A percentile compares a stretch with the other conserved stretches of the same genome.
Conservation (phyloP, 164 flowering plant genomes). For the Magnolia kwangsiensis region DNA sequence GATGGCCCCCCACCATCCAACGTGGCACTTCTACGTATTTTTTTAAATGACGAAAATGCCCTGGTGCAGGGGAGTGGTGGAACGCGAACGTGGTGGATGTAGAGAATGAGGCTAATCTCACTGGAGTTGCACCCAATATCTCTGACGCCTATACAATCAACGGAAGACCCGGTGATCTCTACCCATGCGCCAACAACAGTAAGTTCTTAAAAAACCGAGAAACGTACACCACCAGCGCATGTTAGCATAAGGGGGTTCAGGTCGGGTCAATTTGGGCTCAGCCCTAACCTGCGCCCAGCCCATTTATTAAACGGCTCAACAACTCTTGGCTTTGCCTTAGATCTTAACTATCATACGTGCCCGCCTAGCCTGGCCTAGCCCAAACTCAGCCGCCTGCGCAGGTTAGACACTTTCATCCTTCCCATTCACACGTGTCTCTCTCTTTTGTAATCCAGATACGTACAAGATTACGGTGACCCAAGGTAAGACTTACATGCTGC, state of each 20-base stretch:
- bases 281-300: no score
- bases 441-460: constrained; percentile 24
- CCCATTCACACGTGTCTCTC: no score
- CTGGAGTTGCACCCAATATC: constrained; percentile 32
- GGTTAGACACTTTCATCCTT: no score
- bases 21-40: background rate
- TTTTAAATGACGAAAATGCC: background rate
- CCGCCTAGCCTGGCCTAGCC: no score
- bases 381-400: no score
- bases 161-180: constrained; percentile 56
- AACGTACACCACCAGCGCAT: no score
- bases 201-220: no score
- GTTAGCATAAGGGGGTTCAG: background rate
- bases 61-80: constrained; percentile 68
- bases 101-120: constrained; percentile 28
- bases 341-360: no score
- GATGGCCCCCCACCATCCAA: background rate
- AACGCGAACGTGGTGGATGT: constrained; percentile 57
- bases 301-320: no score
- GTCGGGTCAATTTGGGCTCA: no score
- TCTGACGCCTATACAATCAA: constrained; percentile 77
- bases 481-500: constrained; percentile 62
- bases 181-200: constrained; percentile 40
- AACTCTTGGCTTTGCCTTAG: no score
- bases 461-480: constrained; percentile 32